Conservation (phyloP, 2,329 filamentous ascomycete species). For the Trichoderma oligosporum region DNA sequence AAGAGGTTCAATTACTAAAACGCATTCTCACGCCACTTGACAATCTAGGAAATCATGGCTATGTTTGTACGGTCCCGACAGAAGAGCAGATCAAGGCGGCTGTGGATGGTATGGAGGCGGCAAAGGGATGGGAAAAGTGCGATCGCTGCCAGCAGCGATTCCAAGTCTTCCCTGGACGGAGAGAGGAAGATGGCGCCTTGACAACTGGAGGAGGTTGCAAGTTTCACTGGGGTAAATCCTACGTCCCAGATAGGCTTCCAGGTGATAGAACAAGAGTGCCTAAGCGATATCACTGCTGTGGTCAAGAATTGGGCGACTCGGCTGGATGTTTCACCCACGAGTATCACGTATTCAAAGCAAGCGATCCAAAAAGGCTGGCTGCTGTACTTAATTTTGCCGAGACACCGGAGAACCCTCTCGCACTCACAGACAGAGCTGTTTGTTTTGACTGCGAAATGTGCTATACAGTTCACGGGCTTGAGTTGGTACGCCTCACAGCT, state of each 20-base stretch:
- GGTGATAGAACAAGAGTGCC: slow-evolving; percentile 56
- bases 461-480: slow-evolving; percentile 83
- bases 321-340: slow-evolving; percentile 67
- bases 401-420: slow-evolving; percentile 64
- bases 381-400: slow-evolving; percentile 72
- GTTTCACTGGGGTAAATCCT: slow-evolving; percentile 73
- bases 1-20: slow-evolving; percentile 65
- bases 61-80: slow-evolving; percentile 66
- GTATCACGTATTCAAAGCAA: slow-evolving; percentile 85
- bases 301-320: slow-evolving; percentile 66
- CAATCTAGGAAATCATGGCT: slow-evolving; percentile 65
- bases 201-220: slow-evolving; percentile 73
- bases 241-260: slow-evolving; percentile 54
- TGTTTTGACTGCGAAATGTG: slow-evolving; percentile 98
- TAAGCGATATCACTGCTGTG: slow-evolving; percentile 74
- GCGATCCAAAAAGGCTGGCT: slow-evolving; percentile 71
- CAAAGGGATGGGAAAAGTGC: slow-evolving; percentile 79
- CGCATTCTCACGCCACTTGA: slow-evolving; percentile 62
- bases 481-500: slow-evolving; percentile 85
- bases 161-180: slow-evolving; percentile 83
- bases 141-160: slow-evolving; percentile 84
- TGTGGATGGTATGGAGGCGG: slow-evolving; percentile 59
- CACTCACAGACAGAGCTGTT: slow-evolving; percentile 58
- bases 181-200: slow-evolving; percentile 70
- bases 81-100: slow-evolving; percentile 64